Percentiles rank a stretch among this genome's conserved stretches.
These are phyloP conservation scores for Cladophialophora psammophila DNA, from an alignment of 2,329 filamentous ascomycete species.

Conservation along the genomic window DNA sequence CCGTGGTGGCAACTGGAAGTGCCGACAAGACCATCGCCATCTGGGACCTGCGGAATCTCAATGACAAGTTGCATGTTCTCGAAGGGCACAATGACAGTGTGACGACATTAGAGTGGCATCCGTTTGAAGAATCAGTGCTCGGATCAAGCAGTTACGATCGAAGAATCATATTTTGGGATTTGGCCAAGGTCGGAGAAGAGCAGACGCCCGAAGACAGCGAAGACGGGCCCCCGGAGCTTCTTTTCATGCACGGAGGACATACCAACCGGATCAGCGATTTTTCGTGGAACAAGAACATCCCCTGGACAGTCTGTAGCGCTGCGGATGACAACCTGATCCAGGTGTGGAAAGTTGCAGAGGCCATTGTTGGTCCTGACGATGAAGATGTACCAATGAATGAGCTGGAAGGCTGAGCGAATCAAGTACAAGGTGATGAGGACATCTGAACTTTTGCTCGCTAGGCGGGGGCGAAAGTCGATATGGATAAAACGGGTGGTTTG, in stretches of 20 bases:
- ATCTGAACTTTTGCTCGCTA: background rate
- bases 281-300: slow-evolving; percentile 95
- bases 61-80: slow-evolving; percentile 86
- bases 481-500: background rate
- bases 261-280: slow-evolving; percentile 97
- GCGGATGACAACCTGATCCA: slow-evolving; percentile 97
- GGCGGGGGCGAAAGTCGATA: background rate
- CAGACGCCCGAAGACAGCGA: slow-evolving; percentile 94
- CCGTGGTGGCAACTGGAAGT: slow-evolving; percentile 88
- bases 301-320: slow-evolving; percentile 94
- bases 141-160: slow-evolving; percentile 93
- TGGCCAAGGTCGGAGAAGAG: slow-evolving; percentile 89
- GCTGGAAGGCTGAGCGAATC: slow-evolving; percentile 61
- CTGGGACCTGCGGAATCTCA: slow-evolving; percentile 93
- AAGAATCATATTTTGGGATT: slow-evolving; percentile 94
- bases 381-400: slow-evolving; percentile 79
- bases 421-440: background rate
- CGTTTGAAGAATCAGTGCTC: slow-evolving; percentile 83
- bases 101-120: slow-evolving; percentile 93
- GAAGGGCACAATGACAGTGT: slow-evolving; percentile 90
- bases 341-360: slow-evolving; percentile 86
- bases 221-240: slow-evolving; percentile 91
- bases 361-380: slow-evolving; percentile 74
- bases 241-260: slow-evolving; percentile 99
- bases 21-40: slow-evolving; percentile 94